Evolutionary conservation across 495 filamentous ascomycete species (phyloP), one percentile per base, ranked within the genome.

Genomic region (Penicillium manginii): DNA sequence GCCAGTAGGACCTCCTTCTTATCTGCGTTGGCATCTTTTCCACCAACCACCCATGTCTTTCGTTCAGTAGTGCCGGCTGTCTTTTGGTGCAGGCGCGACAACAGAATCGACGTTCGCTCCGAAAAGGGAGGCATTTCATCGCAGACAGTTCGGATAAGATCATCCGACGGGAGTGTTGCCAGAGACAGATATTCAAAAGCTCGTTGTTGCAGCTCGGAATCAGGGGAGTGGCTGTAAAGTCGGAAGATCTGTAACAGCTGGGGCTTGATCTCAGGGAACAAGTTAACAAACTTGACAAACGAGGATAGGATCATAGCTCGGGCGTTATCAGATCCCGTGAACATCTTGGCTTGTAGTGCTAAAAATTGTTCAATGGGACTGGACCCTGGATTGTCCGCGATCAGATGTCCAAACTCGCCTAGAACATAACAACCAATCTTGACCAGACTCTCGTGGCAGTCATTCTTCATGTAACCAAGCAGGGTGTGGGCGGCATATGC

Each of bases 111-210:
- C 18, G 93, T 84, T 51, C 96, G 85, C 72, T 99, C 93, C 0
- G 96, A 96, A 78, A 98, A 99, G 0, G 96, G 93, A 14, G 96
- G 96, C 96, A 99, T 98, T 69, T 99, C 96, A 66, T 99, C 96
- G 73, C 91, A 97, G 1, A 99, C 90, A 2, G 96, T 98, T 49
- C 96, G 89, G 11, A 99, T 81, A 17, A 99, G 84, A 62, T 98
- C 92, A 61, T 99, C 96, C 2, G 90, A 90, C 0, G 90, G 88
- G 57, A 96, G 80, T 42, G 86, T 92, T 19, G 92, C 92, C 54
- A 99, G 80, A 2, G 88, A 86, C 60, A 98, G 82, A 68, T 98
- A 99, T 72, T 99, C 96, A 76, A 91, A 99, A 17, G 96, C 93
- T 72, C 96, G 80, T 71, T 99, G 96, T 71, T 99, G 96, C 59